phyloP scores from a whole-genome alignment of 306 rosid genomes.

The Prunus mongolica region DNA sequence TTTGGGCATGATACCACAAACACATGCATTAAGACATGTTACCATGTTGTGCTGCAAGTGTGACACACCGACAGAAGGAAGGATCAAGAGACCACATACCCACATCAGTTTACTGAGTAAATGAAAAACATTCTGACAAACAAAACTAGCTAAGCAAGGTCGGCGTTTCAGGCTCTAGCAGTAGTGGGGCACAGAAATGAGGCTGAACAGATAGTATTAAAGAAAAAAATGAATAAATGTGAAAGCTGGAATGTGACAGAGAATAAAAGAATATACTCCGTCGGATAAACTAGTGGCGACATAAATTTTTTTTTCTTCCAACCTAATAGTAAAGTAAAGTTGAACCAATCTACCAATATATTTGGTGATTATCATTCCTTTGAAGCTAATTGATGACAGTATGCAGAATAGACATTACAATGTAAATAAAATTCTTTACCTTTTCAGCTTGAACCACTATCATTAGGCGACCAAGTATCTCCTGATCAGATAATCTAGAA shows the following conservation, averaged over 20 bases:
- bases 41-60: background rate
- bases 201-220: background rate
- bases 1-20: background rate
- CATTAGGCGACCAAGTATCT: slow-evolving; percentile 87
- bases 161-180: background rate
- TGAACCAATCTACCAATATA: background rate
- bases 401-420: background rate
- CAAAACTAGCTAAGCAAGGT: background rate
- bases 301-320: background rate
- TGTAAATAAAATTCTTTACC: slow-evolving; percentile 35
- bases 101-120: background rate
- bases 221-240: background rate
- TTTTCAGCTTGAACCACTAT: slow-evolving; percentile 85
- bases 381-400: background rate
- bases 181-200: background rate
- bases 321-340: background rate
- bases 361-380: background rate
- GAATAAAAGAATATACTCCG: background rate
- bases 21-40: background rate
- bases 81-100: background rate
- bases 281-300: background rate
- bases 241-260: background rate
- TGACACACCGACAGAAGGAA: background rate
- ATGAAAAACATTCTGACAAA: background rate
- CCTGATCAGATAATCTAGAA: slow-evolving; percentile 80